Percentiles rank a stretch among this genome's conserved stretches.
Evolutionary conservation across 2,329 filamentous ascomycete genomes (phyloP).

Genomic region (Lachnellula suecica): DNA sequence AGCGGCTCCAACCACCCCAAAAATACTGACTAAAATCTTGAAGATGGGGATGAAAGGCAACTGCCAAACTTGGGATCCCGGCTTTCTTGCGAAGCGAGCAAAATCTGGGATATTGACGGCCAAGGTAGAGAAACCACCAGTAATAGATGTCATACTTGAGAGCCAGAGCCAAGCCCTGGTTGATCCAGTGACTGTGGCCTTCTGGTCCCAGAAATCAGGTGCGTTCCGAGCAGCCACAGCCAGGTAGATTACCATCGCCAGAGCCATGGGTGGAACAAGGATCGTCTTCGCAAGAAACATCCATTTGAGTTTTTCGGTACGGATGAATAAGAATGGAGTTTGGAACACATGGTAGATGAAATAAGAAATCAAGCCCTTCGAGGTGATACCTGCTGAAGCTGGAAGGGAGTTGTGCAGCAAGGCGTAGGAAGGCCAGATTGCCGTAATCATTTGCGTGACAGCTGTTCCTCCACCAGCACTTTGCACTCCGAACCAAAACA

Average conservation of each 20-base stretch:
- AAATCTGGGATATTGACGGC: slow-evolving; percentile 30
- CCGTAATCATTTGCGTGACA: slow-evolving; percentile 39
- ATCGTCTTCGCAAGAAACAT: slow-evolving; percentile 49
- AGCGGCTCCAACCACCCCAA: slow-evolving; percentile 21
- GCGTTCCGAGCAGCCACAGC: slow-evolving; percentile 4
- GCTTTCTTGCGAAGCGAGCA: slow-evolving; percentile 21
- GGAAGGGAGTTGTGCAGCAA: slow-evolving; percentile 48
- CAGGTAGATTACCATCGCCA: slow-evolving; percentile 10
- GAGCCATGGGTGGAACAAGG: slow-evolving; percentile 10
- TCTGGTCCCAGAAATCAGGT: slow-evolving; percentile 9
- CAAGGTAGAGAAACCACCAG: slow-evolving; percentile 19
- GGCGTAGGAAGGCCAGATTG: slow-evolving; percentile 49
- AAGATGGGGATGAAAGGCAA: slow-evolving; percentile 18
- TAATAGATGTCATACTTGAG: slow-evolving; percentile 14
- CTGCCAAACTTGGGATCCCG: slow-evolving; percentile 13
- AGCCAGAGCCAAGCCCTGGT: slow-evolving; percentile 13
- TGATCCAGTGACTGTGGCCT: slow-evolving; percentile 4
- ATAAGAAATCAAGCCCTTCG: slow-evolving; percentile 51
- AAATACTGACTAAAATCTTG: slow-evolving; percentile 18
- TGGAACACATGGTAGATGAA: slow-evolving; percentile 38
- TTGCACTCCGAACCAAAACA: slow-evolving; percentile 17
- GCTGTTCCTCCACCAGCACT: slow-evolving; percentile 10
- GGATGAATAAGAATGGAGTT: slow-evolving; percentile 46
- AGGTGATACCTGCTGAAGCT: slow-evolving; percentile 48
- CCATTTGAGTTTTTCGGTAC: slow-evolving; percentile 41